Conservation (phyloP, 352 stramenopile species). For the Globisporangium carolinianum region DNA sequence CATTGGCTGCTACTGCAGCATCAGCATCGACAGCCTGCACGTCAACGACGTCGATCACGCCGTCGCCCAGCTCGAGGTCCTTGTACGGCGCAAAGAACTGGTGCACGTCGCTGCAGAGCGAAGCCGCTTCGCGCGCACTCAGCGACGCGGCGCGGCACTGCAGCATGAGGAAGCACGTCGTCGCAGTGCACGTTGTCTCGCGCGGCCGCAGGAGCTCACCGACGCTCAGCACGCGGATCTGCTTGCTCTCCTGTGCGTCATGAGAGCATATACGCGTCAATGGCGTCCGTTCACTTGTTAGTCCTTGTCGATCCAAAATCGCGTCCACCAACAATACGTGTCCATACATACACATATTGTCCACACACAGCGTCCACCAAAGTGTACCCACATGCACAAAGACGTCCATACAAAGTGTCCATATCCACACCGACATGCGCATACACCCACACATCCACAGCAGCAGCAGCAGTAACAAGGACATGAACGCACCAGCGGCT, state of each 20-base stretch:
- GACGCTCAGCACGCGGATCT: slow-evolving; percentile 21
- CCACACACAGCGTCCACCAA: too few relatives aligned
- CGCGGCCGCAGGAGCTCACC: slow-evolving; percentile 24
- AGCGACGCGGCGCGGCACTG: slow-evolving; percentile 17
- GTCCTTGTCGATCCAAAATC: too few relatives aligned
- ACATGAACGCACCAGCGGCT: slow-evolving; percentile 26
- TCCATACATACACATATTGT: too few relatives aligned
- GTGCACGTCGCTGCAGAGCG: slow-evolving; percentile 36
- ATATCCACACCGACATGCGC: too few relatives aligned
- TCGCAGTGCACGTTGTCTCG: slow-evolving; percentile 28
- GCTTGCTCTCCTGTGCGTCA: slow-evolving; percentile 27
- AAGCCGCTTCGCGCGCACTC: slow-evolving; percentile 1
- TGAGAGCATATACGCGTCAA: too few relatives aligned
- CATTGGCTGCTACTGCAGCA: background rate
- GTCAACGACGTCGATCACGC: slow-evolving; percentile 18
- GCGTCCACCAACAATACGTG: too few relatives aligned
- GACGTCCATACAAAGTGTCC: too few relatives aligned
- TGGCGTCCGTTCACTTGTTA: too few relatives aligned
- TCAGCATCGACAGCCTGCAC: background rate
- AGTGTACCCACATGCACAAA: too few relatives aligned
- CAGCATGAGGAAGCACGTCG: slow-evolving; percentile 53
- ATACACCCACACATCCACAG: background rate
- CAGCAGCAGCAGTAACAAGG: background rate
- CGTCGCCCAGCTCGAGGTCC: slow-evolving; percentile 34
- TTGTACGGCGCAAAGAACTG: slow-evolving; percentile 75